Conservation (phyloP, 306 rosid species). For the Lathyrus aphaca region DNA sequence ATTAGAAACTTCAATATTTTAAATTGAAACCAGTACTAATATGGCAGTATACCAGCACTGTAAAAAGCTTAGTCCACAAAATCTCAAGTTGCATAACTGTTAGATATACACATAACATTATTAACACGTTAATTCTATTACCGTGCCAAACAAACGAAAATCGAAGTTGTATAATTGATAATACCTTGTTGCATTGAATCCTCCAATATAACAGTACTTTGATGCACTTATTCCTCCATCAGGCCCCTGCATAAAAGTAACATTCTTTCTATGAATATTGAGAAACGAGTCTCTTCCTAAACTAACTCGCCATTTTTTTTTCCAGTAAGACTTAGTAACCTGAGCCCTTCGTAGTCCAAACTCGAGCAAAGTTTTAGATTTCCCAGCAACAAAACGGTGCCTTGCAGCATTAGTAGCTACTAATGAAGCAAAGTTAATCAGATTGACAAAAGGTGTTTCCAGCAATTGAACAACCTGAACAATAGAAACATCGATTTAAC, state of each 20-base stretch:
- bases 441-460: constrained; percentile 87
- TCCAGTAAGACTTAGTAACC: constrained; percentile 36
- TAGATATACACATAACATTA: neutral
- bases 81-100: neutral
- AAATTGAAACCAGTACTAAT: constrained; percentile 6
- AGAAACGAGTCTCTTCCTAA: neutral
- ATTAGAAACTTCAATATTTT: constrained; percentile 13
- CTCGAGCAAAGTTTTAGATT: constrained; percentile 82
- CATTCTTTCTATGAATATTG: constrained; percentile 30
- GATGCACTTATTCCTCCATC: constrained; percentile 95
- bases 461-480: constrained; percentile 90
- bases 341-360: constrained; percentile 97
- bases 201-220: constrained; percentile 91
- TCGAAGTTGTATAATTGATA: constrained; percentile 26
- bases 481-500: constrained; percentile 14
- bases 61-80: constrained; percentile 1
- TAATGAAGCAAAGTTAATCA: constrained; percentile 76
- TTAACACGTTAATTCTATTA: neutral
- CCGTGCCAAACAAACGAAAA: neutral
- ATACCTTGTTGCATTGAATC: constrained; percentile 96
- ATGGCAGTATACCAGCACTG: neutral
- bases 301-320: constrained; percentile 17
- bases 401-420: constrained; percentile 95
- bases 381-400: constrained; percentile 92
- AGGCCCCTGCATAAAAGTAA: constrained; percentile 72